Evolutionary conservation across 1,139 yeast genomes (phyloP), one percentile per base, ranked within the genome.

Genomic region (Scheffersomyces titani): DNA sequence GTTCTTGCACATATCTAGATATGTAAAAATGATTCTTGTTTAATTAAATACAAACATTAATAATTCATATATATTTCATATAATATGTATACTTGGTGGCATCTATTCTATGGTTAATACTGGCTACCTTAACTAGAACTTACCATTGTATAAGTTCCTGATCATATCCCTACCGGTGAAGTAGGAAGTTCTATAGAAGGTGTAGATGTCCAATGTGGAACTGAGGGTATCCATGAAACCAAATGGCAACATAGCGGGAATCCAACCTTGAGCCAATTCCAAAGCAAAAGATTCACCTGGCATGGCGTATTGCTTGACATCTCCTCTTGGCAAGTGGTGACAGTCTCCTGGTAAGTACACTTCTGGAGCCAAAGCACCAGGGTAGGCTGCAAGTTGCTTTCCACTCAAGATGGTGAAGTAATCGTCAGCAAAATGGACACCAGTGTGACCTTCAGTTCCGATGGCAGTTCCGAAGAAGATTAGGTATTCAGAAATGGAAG

Each of bases 221-320:
- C 89, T 82, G 58, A 90, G 69, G 6, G 89, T 85, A 70, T 92
- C 97, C 58, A 91, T 77, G 73, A 94, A 86, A 0, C 99, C 99
- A 71, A 94, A 96, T 20, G 98, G 98, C 62, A 96, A 82, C 99
- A 94, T 94, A 54, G 96, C 88, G 45, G 99, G 99, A 64, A 94
- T 91, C 96, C 97, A 94, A 57, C 99, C 99, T 77, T 94, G 99
- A 6, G 99, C 99, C 68, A 94, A 83, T 72, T 94, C 99, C 65
- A 94, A 78, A 6, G 99, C 98, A 75, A 87, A 93, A 0, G 91
- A 80, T 45, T 88, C 96, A 49, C 84, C 73, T 1, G 91, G 89
- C 97, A 94, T 91, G 45, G 86, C 66, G 72, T 96, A 94, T 74
- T 96, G 99, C 74, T 90, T 92, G 63, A 85, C 84, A 51, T 74